Evolutionary conservation across 805 yeast genomes (phyloP).

Genomic region (Pichia cephalocereana): DNA sequence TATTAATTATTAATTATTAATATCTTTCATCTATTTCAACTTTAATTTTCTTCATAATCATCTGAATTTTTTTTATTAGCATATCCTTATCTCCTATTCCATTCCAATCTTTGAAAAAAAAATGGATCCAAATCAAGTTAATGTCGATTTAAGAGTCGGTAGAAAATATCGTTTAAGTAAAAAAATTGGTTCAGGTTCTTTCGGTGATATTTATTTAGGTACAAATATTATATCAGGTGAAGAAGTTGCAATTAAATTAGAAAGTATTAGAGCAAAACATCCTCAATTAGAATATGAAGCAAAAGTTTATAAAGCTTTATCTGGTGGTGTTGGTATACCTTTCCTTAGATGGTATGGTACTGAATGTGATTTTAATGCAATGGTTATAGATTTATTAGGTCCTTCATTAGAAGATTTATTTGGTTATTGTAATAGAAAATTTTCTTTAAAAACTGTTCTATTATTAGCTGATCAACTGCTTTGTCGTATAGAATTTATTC

Average conservation of each 20-base stretch:
- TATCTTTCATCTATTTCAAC: too few species aligned
- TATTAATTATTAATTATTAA: too few species aligned
- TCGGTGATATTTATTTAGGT: conserved; percentile 92
- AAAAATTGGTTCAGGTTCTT: conserved; percentile 94
- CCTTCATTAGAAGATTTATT: conserved; percentile 93
- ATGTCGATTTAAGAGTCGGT: conserved; percentile 75
- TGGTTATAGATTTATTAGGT: conserved; percentile 93
- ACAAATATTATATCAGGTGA: conserved; percentile 93
- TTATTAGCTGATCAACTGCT: conserved; percentile 89
- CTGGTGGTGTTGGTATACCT: conserved; percentile 97
- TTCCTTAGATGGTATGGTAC: conserved; percentile 96
- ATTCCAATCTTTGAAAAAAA: too few species aligned
- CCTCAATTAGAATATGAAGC: conserved; percentile 98
- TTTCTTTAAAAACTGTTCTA: conserved; percentile 86
- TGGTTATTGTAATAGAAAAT: conserved; percentile 91
- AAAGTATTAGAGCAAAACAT: conserved; percentile 82
- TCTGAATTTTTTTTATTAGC: too few species aligned
- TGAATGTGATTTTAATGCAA: conserved; percentile 92
- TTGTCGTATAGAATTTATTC: conserved; percentile 90
- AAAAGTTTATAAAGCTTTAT: conserved; percentile 83
- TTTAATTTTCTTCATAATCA: too few species aligned
- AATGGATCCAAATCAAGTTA: conserved; percentile 11
- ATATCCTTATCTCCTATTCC: too few species aligned
- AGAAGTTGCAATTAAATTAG: conserved; percentile 94
- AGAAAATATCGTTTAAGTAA: conserved; percentile 91